These are phyloP conservation scores for Trichoderma sp. DNA, from an alignment of 2,329 filamentous ascomycete species.

Conservation along the genomic window DNA sequence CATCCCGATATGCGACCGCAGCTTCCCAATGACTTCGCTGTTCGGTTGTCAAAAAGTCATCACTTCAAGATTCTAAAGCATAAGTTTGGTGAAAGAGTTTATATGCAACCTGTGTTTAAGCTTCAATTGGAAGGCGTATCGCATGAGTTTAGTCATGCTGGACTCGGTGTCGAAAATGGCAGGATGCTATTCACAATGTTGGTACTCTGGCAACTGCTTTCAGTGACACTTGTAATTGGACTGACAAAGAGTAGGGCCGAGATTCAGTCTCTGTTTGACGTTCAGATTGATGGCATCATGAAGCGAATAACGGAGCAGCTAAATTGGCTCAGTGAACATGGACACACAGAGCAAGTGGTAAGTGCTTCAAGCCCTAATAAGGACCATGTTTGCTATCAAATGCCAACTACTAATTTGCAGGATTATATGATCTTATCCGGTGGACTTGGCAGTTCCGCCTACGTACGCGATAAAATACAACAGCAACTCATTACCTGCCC, in stretches of 20 bases:
- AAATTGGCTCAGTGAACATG: slow-evolving; percentile 35
- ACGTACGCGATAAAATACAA: neutral
- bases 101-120: slow-evolving; percentile 40
- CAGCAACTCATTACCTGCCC: slow-evolving; percentile 19
- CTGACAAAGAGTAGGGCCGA: slow-evolving; percentile 34
- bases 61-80: slow-evolving; percentile 39
- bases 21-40: slow-evolving; percentile 35
- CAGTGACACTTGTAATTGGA: too few species aligned
- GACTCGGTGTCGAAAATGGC: slow-evolving; percentile 39
- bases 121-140: slow-evolving; percentile 44
- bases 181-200: slow-evolving; percentile 28
- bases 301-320: slow-evolving; percentile 40
- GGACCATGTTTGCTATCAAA: too few species aligned
- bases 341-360: slow-evolving; percentile 36
- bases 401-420: too few species aligned
- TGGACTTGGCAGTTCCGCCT: neutral
- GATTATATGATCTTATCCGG: neutral
- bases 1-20: neutral
- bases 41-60: slow-evolving; percentile 38
- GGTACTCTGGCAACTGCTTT: neutral
- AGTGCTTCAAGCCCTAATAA: slow-evolving; percentile 16
- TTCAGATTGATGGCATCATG: slow-evolving; percentile 40
- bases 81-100: slow-evolving; percentile 45
- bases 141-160: slow-evolving; percentile 38
- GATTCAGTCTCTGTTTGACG: slow-evolving; percentile 43